These are phyloP conservation scores for Coleophoma cylindrospora DNA, from an alignment of 2,329 filamentous ascomycete species.

Conservation along the genomic window DNA sequence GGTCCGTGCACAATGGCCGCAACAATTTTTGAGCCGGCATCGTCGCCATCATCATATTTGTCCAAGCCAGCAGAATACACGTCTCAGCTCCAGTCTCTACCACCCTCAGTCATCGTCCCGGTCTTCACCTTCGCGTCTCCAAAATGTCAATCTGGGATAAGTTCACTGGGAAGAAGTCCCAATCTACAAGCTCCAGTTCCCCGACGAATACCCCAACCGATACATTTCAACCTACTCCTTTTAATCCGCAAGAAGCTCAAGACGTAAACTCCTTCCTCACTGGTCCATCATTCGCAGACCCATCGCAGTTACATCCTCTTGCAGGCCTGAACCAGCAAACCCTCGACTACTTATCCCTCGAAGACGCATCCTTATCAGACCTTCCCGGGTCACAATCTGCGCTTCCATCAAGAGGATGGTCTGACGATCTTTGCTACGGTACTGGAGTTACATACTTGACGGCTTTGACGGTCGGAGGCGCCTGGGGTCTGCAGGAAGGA, in stretches of 20 bases:
- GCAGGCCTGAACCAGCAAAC: constrained; percentile 89
- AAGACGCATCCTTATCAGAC: constrained; percentile 84
- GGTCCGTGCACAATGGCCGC: background rate
- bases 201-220: constrained; percentile 24
- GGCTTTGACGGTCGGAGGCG: constrained; percentile 80
- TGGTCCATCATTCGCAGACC: constrained; percentile 73
- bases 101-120: background rate
- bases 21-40: background rate
- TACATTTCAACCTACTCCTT: constrained; percentile 49
- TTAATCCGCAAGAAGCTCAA: constrained; percentile 68
- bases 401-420: constrained; percentile 93
- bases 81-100: constrained; percentile 1
- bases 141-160: constrained; percentile 33
- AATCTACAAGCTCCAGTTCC: constrained; percentile 20
- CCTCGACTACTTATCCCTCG: constrained; percentile 90
- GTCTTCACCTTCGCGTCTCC: constrained; percentile 3
- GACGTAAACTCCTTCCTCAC: constrained; percentile 86
- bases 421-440: constrained; percentile 96
- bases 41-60: constrained; percentile 1
- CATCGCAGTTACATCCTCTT: constrained; percentile 84
- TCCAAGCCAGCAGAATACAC: background rate
- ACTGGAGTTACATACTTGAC: constrained; percentile 90
- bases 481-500: constrained; percentile 89
- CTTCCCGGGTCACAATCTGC: constrained; percentile 82
- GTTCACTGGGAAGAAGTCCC: constrained; percentile 29